phyloP scores from a whole-genome alignment of 805 yeast species.

The Lachancea dasiensis region DNA sequence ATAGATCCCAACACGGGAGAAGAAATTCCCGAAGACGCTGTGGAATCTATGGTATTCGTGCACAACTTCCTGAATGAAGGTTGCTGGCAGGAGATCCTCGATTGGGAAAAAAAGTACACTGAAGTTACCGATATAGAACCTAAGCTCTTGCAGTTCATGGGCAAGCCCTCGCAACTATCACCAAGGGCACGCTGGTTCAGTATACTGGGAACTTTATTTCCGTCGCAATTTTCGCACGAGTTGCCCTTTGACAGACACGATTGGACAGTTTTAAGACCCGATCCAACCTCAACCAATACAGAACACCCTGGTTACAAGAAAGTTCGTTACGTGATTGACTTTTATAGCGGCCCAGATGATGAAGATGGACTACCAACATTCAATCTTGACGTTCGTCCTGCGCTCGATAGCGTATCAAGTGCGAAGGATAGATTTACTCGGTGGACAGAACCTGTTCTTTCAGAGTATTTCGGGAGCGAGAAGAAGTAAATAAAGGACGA shows the following conservation, averaged over 20 bases:
- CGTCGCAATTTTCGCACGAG: conserved; percentile 61
- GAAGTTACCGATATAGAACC: conserved; percentile 53
- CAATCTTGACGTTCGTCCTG: conserved; percentile 92
- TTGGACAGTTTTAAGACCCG: conserved; percentile 86
- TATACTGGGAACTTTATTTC: conserved; percentile 61
- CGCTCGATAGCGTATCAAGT: conserved; percentile 60
- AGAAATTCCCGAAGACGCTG: conserved; percentile 90
- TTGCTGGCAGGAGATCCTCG: conserved; percentile 90
- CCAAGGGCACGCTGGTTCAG: conserved; percentile 79
- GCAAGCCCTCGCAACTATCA: conserved; percentile 79
- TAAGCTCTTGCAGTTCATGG: conserved; percentile 78
- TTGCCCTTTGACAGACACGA: conserved; percentile 98
- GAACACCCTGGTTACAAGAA: conserved; percentile 47
- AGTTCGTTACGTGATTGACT: conserved; percentile 91
- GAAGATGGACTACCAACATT: conserved; percentile 86
- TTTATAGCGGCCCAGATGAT: conserved; percentile 93
- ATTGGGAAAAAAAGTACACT: conserved; percentile 82
- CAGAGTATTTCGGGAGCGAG: conserved; percentile 45
- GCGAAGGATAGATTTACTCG: conserved; percentile 63
- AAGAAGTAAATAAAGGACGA: conserved; percentile 9
- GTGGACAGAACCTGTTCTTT: conserved; percentile 64
- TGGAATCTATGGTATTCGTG: conserved; percentile 93
- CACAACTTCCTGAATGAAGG: conserved; percentile 96
- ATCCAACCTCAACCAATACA: conserved; percentile 30
- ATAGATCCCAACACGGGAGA: conserved; percentile 41